These are phyloP conservation scores for Cenchrus fungigraminus DNA, from an alignment of 176 grass and related monocot species.

Conservation along the genomic window DNA sequence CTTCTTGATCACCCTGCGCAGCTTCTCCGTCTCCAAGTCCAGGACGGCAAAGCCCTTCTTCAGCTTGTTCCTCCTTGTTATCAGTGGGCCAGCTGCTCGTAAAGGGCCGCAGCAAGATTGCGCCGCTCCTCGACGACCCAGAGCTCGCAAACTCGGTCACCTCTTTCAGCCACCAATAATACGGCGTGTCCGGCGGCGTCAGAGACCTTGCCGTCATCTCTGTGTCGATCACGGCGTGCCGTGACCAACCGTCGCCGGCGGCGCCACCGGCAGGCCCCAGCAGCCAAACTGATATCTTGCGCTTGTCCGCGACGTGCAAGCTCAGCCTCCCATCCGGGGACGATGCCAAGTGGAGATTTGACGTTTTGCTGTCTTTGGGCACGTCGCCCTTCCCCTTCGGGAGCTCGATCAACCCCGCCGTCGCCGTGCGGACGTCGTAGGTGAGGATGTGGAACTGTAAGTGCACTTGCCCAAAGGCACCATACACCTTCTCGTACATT, in stretches of 20 bases:
- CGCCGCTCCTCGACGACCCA: background rate
- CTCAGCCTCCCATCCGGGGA: background rate
- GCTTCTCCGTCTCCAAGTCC: background rate
- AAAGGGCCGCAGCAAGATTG: background rate
- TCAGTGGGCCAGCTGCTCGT: background rate
- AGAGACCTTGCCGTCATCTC: background rate
- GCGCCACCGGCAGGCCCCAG: background rate
- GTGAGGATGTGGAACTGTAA: background rate
- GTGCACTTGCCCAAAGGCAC: too few relatives aligned
- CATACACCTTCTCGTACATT: background rate
- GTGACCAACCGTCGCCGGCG: background rate
- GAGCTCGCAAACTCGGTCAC: background rate
- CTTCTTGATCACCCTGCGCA: background rate
- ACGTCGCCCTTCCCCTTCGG: background rate
- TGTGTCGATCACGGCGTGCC: background rate
- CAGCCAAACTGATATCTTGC: background rate
- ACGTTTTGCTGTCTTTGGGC: rapidly evolving
- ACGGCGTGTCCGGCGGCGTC: background rate
- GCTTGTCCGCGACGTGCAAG: background rate
- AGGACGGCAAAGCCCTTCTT: background rate
- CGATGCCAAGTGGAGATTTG: background rate
- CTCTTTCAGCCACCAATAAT: background rate
- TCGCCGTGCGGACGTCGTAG: background rate
- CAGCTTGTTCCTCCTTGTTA: too few relatives aligned
- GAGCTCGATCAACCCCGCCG: background rate